These are phyloP conservation scores for Lachnellula cervina DNA, from an alignment of 2,329 filamentous ascomycete genomes.

Conservation along the genomic window DNA sequence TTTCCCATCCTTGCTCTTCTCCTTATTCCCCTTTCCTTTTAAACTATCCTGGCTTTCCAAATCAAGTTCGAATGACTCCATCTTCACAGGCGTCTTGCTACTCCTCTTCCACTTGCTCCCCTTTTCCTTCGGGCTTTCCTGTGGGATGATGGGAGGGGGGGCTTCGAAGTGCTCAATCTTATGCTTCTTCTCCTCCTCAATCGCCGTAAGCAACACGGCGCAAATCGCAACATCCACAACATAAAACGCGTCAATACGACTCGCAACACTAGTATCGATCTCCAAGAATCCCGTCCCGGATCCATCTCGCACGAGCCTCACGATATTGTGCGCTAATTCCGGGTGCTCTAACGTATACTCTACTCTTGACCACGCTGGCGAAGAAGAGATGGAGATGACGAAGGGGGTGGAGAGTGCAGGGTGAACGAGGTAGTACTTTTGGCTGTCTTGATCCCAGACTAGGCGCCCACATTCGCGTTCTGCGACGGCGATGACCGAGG, in stretches of 20 bases:
- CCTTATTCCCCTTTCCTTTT: slow-evolving; percentile 21
- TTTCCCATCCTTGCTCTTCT: slow-evolving; percentile 42
- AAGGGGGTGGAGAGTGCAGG: slow-evolving; percentile 60
- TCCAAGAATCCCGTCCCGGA: slow-evolving; percentile 56
- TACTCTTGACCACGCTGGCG: slow-evolving; percentile 53
- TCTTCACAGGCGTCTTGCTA: slow-evolving; percentile 31
- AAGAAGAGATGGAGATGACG: slow-evolving; percentile 53
- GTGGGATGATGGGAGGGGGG: slow-evolving; percentile 38
- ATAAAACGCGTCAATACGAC: slow-evolving; percentile 56
- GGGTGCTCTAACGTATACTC: slow-evolving; percentile 63
- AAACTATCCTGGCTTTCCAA: slow-evolving; percentile 53
- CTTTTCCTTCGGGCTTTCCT: not conserved
- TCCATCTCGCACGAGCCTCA: slow-evolving; percentile 55
- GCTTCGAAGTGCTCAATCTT: slow-evolving; percentile 53
- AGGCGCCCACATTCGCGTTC: slow-evolving; percentile 66
- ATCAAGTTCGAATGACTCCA: slow-evolving; percentile 58
- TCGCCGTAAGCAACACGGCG: slow-evolving; percentile 55
- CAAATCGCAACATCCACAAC: slow-evolving; percentile 58
- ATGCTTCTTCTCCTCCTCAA: slow-evolving; percentile 49
- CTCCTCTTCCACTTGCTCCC: slow-evolving; percentile 19
- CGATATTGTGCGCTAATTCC: slow-evolving; percentile 56
- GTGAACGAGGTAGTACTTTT: slow-evolving; percentile 58
- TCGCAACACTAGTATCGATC: slow-evolving; percentile 53
- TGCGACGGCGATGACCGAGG: slow-evolving; percentile 56
- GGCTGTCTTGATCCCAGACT: slow-evolving; percentile 63